Evolutionary conservation across 2,329 filamentous ascomycete genomes (phyloP), one percentile per base, ranked within the genome.

Genomic region (Fusarium sp.): DNA sequence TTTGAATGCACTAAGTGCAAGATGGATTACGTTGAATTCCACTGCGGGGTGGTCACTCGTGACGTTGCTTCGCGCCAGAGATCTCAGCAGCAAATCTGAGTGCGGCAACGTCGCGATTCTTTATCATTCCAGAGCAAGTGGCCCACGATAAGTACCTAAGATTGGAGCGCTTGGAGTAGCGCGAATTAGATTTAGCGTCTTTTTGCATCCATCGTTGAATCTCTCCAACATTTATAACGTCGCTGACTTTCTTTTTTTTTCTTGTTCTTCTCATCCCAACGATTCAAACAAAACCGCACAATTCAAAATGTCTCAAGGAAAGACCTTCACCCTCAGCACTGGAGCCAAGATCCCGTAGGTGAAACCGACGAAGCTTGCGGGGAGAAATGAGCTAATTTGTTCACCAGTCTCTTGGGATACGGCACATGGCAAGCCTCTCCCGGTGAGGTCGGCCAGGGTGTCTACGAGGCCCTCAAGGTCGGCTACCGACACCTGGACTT

Each of bases 401-500:
- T 15, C 3, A 2, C 13, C 13, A 55, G 53, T 27, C 53, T 56
- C 33, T 10, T 56, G 46, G 53, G 53, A 35, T 56, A 56, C 53
- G 53, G 53, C n/a, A 56, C 53, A 56, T 56, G 53, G 53, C 53
- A 56, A n/a, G 53, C 53, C 23, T 51, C 53, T 20, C 68, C 53
- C 4, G 53, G 53, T 51, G 53, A 82, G 54, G 74, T 84, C 27
- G 82, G 82, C 37, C 78, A 84, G 51, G 82, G 82, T 33, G 82
- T 82, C 40, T 84, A 83, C 79, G 82, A 83, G 69, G 78, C 78
- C 32, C 76, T 81, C 60, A 82, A 83, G 62, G 85, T 84, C 70
- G 82, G 84, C 45, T 85, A 87, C 74, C 82, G 83, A 35, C 85
- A 83, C 62, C 82, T 88, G 60, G 85, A 88, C 76, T 82, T 81